Base-by-base conservation (phyloP, 768 basidiomycete genomes). In the Pleurotus pulmonarius region DNA sequence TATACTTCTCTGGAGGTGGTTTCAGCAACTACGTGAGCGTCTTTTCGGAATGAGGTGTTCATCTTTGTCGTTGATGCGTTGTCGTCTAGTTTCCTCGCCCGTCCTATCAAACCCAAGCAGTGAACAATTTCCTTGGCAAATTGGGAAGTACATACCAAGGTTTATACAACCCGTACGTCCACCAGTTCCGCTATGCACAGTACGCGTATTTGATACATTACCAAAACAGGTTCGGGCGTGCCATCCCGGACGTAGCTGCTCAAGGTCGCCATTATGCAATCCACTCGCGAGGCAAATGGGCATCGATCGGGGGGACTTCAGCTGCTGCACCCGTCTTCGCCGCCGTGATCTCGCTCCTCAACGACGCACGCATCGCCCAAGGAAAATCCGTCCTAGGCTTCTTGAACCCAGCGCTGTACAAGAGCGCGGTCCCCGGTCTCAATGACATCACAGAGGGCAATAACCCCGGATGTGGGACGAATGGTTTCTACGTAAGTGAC, bases 11-110 rank as follows among this genome's bases (percentile, higher is more conserved):
- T 11, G 86, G 87, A 1, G 88, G 88, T 37, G 88, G 88, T 2
- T 91, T 90, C 71, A 88, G 86, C 65, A 75, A 86, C 59, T 81
- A 82, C 52, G 86, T 87, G 11, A 60, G 78, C n/a, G n/a, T n/a
- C n/a, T n/a, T n/a, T n/a, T n/a, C n/a, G n/a, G n/a, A n/a, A n/a
- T n/a, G n/a, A n/a, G n/a, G n/a, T n/a, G n/a, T n/a, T n/a, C n/a
- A n/a, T n/a, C n/a, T 74, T 55, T 11, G 38, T 41, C 43, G 56
- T 8, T 18, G n/a, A 37, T 39, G 20, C n/a, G 38, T 26, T 12
- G 13, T 8, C 25, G 16, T 18, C n/a, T 38, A 64, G 63, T 65
- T 65, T 48, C 12, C 57, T 34, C 58, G 60, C 37, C 64, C 64
- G 9, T 3, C 22, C 3, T 81, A 80, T 57, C 78, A 80, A 62